Evolutionary conservation across 2,329 filamentous ascomycete genomes (phyloP).

Genomic region (Sporothrix variecibatus): DNA sequence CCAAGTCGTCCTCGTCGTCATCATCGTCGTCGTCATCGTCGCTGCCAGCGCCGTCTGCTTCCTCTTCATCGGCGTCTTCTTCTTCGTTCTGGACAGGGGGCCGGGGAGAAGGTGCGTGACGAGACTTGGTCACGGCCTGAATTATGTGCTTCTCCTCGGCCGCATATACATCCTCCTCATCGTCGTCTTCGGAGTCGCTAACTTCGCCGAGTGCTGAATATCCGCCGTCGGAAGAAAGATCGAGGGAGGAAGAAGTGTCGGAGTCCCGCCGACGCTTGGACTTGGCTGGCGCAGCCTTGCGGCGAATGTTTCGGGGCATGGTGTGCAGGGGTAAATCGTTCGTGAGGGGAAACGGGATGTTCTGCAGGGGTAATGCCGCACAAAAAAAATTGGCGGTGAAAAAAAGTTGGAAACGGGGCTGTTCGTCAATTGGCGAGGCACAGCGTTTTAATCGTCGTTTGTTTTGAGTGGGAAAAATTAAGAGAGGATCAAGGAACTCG

Average conservation of each 20-base stretch:
- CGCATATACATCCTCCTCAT: slow-evolving; percentile 75
- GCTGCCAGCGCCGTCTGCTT: slow-evolving; percentile 42
- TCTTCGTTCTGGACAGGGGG: slow-evolving; percentile 45
- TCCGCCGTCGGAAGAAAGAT: slow-evolving; percentile 67
- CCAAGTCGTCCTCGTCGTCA: slow-evolving; percentile 41
- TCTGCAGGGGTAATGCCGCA: slow-evolving; percentile 29
- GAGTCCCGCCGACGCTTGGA: slow-evolving; percentile 53
- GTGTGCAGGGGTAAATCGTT: slow-evolving; percentile 36
- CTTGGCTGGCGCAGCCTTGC: slow-evolving; percentile 47
- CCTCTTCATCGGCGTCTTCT: slow-evolving; percentile 44
- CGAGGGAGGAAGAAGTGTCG: slow-evolving; percentile 55
- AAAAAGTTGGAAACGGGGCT: slow-evolving; percentile 26
- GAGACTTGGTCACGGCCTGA: slow-evolving; percentile 44
- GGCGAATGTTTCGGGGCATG: slow-evolving; percentile 58
- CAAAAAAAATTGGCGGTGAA: slow-evolving; percentile 42
- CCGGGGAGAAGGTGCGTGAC: slow-evolving; percentile 52
- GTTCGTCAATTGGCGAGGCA: not conserved
- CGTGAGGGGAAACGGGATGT: slow-evolving; percentile 12
- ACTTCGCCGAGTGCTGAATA: slow-evolving; percentile 80
- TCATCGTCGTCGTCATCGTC: slow-evolving; percentile 45
- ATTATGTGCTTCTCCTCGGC: slow-evolving; percentile 77
- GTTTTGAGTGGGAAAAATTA: not conserved
- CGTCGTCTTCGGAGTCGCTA: slow-evolving; percentile 73
- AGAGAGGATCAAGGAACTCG: not conserved
- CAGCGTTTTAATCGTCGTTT: too few relatives aligned